Evolutionary conservation across 106 monocot species (phyloP), one percentile per base, ranked within the genome.

Genomic region (Dendrobium catenatum): DNA sequence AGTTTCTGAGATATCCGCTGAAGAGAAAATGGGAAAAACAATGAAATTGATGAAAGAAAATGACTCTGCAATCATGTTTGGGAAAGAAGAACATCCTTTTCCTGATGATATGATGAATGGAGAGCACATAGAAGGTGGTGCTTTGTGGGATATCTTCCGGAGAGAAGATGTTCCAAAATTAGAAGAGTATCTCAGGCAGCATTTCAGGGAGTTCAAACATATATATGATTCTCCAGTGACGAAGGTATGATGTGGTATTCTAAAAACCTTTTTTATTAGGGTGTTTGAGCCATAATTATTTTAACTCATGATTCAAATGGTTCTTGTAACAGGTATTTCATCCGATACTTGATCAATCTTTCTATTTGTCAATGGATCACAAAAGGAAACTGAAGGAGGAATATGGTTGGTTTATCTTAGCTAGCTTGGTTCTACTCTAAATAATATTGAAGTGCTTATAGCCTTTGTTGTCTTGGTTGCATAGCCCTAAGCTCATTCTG

Each of bases 301-400:
- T 77, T 6, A 55, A 22, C 0, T 16, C 18, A 43, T 44, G 37
- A 42, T 68, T 40, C 2, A 29, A 78, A 56, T 40, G 31, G 51
- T 79, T 79, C 7, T 29, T 47, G 40, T 33, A 22, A 44, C 77
- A 93, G 93, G 90, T 90, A n/a, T 64, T 82, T 73, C 91, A 90
- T 77, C 91, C 93, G 51, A 85, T 93, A 73, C 93, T 91, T 81
- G 93, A 93, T 58, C 93, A 93, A 22, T 43, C 80, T 72, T 93
- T 93, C 76, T 93, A 93, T 67, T 91, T 93, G 77, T 91, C 84
- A 15, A 4, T 56, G 42, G 87, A 93, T 76, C 93, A 93, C 67
- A 93, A 87, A 73, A 89, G 84, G 48, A 89, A 89, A 80, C 86
- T 93, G 17, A 93, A 93, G 82, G 87, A 91, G 72, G 93, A 93